These are phyloP conservation scores for Plasmodium cynomolgi DNA, from an alignment of 169 alveolate genomes.

Conservation along the genomic window DNA sequence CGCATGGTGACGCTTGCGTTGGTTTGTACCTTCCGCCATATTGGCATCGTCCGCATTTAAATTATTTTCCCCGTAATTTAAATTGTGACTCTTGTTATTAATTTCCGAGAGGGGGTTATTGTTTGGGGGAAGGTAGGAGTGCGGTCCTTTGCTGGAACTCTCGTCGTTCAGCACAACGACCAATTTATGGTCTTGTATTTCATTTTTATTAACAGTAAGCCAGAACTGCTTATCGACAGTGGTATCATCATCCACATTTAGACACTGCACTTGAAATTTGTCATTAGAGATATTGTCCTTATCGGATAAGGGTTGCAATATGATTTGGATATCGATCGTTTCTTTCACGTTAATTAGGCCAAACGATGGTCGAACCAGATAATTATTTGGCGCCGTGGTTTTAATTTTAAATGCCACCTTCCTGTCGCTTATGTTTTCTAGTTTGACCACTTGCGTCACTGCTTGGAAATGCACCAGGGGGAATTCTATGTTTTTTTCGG, in stretches of 20 bases:
- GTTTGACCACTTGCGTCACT: conserved; percentile 84
- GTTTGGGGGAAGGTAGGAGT: conserved; percentile 79
- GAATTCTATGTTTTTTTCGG: conserved; percentile 89
- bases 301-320: conserved; percentile 89
- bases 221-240: conserved; percentile 89
- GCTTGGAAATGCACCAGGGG: conserved; percentile 90
- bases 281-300: conserved; percentile 86
- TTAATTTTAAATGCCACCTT: conserved; percentile 90
- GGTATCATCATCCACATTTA: conserved; percentile 81
- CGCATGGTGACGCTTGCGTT: neutral
- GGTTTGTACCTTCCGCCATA: conserved; percentile 28
- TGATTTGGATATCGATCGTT: conserved; percentile 85
- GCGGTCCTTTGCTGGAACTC: conserved; percentile 76
- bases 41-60: conserved; percentile 70
- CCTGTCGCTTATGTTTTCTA: conserved; percentile 86
- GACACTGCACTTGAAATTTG: conserved; percentile 88
- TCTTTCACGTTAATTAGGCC: conserved; percentile 89
- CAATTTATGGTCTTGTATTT: conserved; percentile 87
- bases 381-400: conserved; percentile 91
- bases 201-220: conserved; percentile 86
- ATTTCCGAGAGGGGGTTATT: conserved; percentile 84
- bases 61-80: conserved; percentile 82
- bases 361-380: conserved; percentile 89
- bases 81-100: conserved; percentile 78
- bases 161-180: conserved; percentile 88